phyloP scores from a whole-genome alignment of 1,284 basidiomycete species.

The Fomitiporia mediterranea region DNA sequence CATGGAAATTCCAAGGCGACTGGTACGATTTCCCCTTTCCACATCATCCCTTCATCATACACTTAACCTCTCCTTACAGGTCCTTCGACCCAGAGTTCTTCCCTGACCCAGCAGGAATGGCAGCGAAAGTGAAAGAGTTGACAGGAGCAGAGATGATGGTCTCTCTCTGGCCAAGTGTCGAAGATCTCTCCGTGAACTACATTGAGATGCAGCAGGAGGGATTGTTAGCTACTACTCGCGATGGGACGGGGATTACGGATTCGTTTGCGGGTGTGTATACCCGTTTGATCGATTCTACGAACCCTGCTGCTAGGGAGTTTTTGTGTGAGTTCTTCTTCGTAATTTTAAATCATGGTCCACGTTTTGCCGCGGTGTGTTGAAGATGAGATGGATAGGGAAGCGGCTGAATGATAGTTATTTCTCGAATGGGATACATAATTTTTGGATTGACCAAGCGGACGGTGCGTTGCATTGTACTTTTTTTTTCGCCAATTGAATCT shows the following conservation, averaged over 20 bases:
- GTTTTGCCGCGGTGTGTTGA: too few species aligned
- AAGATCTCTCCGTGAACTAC: slow-evolving; percentile 38
- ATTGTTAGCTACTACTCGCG: slow-evolving; percentile 35
- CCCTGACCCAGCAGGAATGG: slow-evolving; percentile 37
- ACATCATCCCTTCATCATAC: background rate
- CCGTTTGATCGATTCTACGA: slow-evolving; percentile 29
- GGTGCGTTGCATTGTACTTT: slow-evolving; percentile 23
- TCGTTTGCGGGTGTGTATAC: slow-evolving; percentile 40
- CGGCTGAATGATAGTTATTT: slow-evolving; percentile 39
- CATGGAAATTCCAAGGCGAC: slow-evolving; percentile 40
- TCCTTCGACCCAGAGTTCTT: slow-evolving; percentile 37
- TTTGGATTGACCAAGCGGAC: slow-evolving; percentile 42
- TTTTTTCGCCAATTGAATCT: background rate
- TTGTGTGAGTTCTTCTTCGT: slow-evolving; percentile 17
- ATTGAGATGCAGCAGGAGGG: slow-evolving; percentile 33
- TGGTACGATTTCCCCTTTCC: slow-evolving; percentile 27
- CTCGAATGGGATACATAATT: slow-evolving; percentile 39
- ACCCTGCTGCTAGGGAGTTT: slow-evolving; percentile 26
- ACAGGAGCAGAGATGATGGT: slow-evolving; percentile 44
- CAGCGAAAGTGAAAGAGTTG: slow-evolving; percentile 34
- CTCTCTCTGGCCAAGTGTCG: slow-evolving; percentile 40
- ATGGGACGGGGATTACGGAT: slow-evolving; percentile 37
- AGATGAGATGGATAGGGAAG: slow-evolving; percentile 30
- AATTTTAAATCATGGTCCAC: too few species aligned
- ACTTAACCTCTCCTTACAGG: slow-evolving; percentile 22